Conservation (phyloP, 2,329 filamentous ascomycete genomes). For the Onygenales sp. region DNA sequence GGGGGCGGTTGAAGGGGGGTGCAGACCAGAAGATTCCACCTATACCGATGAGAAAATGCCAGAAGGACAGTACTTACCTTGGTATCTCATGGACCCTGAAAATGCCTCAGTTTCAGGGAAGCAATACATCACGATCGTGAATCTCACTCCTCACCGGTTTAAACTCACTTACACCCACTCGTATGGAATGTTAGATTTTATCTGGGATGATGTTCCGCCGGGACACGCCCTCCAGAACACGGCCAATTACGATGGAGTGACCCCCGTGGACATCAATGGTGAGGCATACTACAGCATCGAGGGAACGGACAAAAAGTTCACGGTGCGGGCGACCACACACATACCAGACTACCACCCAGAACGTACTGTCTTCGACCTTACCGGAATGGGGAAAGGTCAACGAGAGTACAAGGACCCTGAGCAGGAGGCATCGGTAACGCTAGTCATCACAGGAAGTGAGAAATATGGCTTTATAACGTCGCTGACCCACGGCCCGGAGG, state of each 20-base stretch:
- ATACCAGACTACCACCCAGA: background rate
- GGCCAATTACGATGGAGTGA: background rate
- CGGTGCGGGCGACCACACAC: background rate
- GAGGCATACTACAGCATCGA: background rate
- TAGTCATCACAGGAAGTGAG: constrained; percentile 28
- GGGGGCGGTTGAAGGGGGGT: background rate
- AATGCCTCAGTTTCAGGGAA: background rate
- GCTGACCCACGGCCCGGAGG: constrained; percentile 18
- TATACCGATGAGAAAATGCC: background rate
- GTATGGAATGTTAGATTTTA: background rate
- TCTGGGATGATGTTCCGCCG: background rate
- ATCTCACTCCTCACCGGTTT: background rate
- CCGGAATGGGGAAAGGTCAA: background rate
- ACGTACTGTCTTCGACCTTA: background rate
- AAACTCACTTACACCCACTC: background rate
- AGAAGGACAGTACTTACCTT: background rate
- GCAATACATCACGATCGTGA: background rate
- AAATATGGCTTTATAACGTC: constrained; percentile 25
- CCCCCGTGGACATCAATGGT: background rate
- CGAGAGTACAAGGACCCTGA: background rate
- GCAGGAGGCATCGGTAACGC: constrained; percentile 7
- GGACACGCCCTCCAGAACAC: background rate
- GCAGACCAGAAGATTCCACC: background rate
- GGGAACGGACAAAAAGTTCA: background rate
- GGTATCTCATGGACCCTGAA: background rate